A percentile compares a stretch with the other conserved stretches of the same genome.
phyloP scores from a whole-genome alignment of 768 basidiomycete species.

The Cystobasidium ongulense region DNA sequence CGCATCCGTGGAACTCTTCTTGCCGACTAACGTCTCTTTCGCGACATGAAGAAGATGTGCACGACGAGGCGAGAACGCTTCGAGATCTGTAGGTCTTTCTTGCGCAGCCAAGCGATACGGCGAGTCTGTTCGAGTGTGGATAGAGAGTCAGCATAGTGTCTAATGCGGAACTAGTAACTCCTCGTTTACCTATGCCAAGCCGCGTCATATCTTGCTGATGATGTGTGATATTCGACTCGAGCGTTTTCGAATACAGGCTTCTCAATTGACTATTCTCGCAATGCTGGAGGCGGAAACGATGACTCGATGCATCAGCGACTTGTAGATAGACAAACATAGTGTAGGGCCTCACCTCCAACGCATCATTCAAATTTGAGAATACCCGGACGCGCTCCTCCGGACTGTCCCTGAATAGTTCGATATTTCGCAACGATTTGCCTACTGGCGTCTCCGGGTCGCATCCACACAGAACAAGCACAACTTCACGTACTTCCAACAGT shows the following conservation, averaged over 20 bases:
- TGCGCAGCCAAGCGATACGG: background rate
- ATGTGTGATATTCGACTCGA: slow-evolving; percentile 22
- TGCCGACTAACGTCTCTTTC: slow-evolving; percentile 34
- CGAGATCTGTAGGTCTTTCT: slow-evolving; percentile 38
- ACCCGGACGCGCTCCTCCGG: slow-evolving; percentile 57
- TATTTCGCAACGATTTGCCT: slow-evolving; percentile 64
- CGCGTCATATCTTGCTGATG: background rate
- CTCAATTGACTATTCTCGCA: slow-evolving; percentile 42
- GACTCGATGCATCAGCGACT: too few species aligned
- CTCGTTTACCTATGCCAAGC: background rate
- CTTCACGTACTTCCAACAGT: slow-evolving; percentile 62
- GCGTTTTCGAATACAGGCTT: slow-evolving; percentile 39
- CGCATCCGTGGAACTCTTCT: too few species aligned
- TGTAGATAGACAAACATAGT: background rate
- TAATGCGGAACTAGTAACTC: background rate
- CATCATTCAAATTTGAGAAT: slow-evolving; percentile 74
- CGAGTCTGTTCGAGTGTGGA: background rate
- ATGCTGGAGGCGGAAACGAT: slow-evolving; percentile 31
- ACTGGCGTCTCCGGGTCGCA: slow-evolving; percentile 57
- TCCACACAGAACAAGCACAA: slow-evolving; percentile 84
- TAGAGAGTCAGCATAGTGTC: background rate
- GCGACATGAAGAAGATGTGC: slow-evolving; percentile 37
- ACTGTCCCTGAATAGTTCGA: slow-evolving; percentile 60
- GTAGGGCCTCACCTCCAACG: slow-evolving; percentile 57
- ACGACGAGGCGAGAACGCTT: slow-evolving; percentile 36